Evolutionary conservation across 495 filamentous ascomycete genomes (phyloP), one percentile per base, ranked within the genome.

Genomic region (Daldinia childiae): DNA sequence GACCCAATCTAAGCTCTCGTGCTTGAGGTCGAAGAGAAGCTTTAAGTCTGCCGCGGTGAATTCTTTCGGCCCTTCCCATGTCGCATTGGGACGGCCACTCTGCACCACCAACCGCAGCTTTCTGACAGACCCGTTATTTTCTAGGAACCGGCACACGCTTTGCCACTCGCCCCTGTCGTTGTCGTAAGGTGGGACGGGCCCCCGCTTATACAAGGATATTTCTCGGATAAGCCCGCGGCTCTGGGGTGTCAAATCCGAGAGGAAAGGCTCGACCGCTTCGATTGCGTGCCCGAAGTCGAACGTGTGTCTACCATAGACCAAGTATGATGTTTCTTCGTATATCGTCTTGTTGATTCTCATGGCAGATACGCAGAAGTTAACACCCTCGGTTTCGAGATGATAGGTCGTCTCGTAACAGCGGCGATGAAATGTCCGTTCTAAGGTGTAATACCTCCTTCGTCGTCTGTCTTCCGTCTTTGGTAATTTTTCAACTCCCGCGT

Each of bases 181-280:
- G 66, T 86, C 82, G 63, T 81, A 81, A 17, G 78, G 78, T 57
- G 80, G 83, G 21, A 82, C 77, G 4, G 83, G 76, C 4, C 81
- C 83, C 64, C 81, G 80, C 74, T 89, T 88, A 29, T 82, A 78
- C 21, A 88, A 39, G 14, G 77, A 74, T 29, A 89, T 77, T 38
- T 76, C 72, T 17, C 75, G 77, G 55, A 89, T 77, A 27, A 81
- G 78, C 14, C 67, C 59, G 52, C 82, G 82, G 24, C 82, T 79
- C 12, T 55, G 58, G 26, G 77, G 76, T n/a, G 83, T 83, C 17
- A 87, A 79, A 73, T 88, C 87, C 14, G 75, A 77, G 60, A 88
- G 79, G 76, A 89, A 88, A 7, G 86, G 84, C n/a, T 82, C 76
- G 12, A 86, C 79, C 43, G 86, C 82, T 71, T 87, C 87, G 69